phyloP scores from a whole-genome alignment of 2,329 filamentous ascomycete genomes.

The Fusarium dimerum region DNA sequence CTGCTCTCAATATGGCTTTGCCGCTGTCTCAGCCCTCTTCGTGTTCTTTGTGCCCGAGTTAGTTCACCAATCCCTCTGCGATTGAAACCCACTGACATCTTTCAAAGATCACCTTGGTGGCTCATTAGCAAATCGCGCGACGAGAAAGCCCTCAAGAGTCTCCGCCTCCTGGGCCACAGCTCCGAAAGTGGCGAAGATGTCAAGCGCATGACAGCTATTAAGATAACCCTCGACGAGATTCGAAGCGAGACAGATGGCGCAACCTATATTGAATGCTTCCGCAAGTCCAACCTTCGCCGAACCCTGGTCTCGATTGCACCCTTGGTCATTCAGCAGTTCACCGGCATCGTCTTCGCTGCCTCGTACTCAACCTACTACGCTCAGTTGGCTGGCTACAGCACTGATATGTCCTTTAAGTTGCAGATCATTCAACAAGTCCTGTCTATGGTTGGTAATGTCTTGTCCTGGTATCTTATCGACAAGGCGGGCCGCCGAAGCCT shows the following conservation, averaged over 20 bases:
- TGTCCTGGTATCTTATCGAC: conserved; percentile 41
- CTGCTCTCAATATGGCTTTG: conserved; percentile 36
- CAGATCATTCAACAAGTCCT: conserved; percentile 42
- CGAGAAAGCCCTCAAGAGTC: conserved; percentile 36
- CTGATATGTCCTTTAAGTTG: conserved; percentile 37
- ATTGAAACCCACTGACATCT: neutral
- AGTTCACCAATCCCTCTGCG: neutral
- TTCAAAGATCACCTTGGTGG: conserved; percentile 39
- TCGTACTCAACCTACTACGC: conserved; percentile 45
- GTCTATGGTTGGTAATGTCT: conserved; percentile 41
- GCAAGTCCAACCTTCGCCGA: conserved; percentile 38
- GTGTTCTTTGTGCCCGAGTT: conserved; percentile 44
- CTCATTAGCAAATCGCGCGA: conserved; percentile 35
- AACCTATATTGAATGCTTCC: conserved; percentile 43
- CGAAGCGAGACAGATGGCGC: conserved; percentile 37
- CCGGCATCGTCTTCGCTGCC: conserved; percentile 37
- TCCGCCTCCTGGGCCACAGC: conserved; percentile 34
- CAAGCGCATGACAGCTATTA: conserved; percentile 31
- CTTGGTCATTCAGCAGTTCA: conserved; percentile 36
- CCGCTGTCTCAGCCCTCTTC: conserved; percentile 29
- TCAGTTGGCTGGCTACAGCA: conserved; percentile 43
- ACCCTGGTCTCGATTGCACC: conserved; percentile 41
- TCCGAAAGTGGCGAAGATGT: conserved; percentile 25
- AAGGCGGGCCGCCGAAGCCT: conserved; percentile 37
- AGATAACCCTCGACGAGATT: conserved; percentile 36